Evolutionary conservation across 2,329 filamentous ascomycete species (phyloP), one percentile per base, ranked within the genome.

Genomic region (Furcasterigmium furcatum): DNA sequence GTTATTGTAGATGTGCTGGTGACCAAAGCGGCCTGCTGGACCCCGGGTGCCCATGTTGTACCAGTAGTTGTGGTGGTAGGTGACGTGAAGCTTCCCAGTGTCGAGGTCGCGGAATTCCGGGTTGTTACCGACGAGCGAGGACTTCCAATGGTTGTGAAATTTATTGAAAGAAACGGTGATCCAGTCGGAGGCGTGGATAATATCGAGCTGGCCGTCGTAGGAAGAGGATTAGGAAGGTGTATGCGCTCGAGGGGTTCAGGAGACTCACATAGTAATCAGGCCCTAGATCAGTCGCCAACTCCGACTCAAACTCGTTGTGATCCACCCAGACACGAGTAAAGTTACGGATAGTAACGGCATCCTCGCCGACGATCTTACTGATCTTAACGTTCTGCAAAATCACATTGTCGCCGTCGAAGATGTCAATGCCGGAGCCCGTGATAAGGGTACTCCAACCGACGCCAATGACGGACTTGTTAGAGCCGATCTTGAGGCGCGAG

Each of bases 51-150:
- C 71, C 46, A 61, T 56, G 49, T 73, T 69, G 18, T 56, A 53
- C 70, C 68, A 75, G 57, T 71, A 61, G 60, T 77, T 77, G 55
- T 77, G 71, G 53, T 76, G 72, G 49, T 74, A 76, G 1, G 69
- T 74, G 45, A 77, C 54, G 54, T 72, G 72, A 7, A 76, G 63
- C 43, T 70, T 61, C 5, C 70, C 71, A 3, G 48, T 60, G 53
- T 72, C 71, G 18, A 69, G 54, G 29, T 66, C 65, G 38, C 68
- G 65, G 43, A 71, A 58, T 1, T 51, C 49, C 34, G 63, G 61
- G 30, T 62, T 58, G 57, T 71, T 72, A 7, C 71, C 71, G 4
- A 73, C 55, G 1, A 74, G 63, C 2, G 69, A 72, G 2, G 66
- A 66, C 52, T 72, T 75, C 65, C 68, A 73, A 57, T 73, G 68